phyloP scores from a whole-genome alignment of 1,284 basidiomycete species.

The Sporisorium graminicola region DNA sequence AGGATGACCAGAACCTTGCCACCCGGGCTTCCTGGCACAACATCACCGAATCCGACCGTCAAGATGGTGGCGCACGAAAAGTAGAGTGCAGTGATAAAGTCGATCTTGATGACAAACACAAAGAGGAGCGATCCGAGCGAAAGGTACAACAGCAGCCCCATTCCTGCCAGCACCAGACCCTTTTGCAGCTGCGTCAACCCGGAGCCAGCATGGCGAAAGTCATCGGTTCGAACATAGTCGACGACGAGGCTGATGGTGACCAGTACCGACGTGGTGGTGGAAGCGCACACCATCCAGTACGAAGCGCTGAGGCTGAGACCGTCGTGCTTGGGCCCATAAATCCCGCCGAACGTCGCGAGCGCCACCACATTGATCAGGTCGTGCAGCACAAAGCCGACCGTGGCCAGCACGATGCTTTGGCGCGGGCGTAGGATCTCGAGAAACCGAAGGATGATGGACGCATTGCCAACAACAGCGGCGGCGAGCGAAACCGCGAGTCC shows the following conservation, averaged over 20 bases:
- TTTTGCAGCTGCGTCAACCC: conserved; percentile 85
- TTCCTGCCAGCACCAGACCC: conserved; percentile 79
- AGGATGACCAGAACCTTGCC: conserved; percentile 59
- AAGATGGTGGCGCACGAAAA: conserved; percentile 77
- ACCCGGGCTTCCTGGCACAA: conserved; percentile 76
- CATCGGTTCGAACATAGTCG: conserved; percentile 74
- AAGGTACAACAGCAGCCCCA: conserved; percentile 75
- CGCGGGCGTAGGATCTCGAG: conserved; percentile 72
- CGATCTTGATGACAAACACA: conserved; percentile 40
- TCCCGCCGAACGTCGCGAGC: conserved; percentile 77
- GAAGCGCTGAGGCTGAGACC: conserved; percentile 74
- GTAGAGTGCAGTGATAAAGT: conserved; percentile 75
- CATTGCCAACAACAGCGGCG: conserved; percentile 79
- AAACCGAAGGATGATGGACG: conserved; percentile 79
- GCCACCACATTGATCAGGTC: conserved; percentile 79
- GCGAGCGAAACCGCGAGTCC: conserved; percentile 78
- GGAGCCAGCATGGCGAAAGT: conserved; percentile 77
- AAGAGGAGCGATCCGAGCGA: conserved; percentile 71
- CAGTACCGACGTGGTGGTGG: conserved; percentile 77
- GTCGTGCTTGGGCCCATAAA: conserved; percentile 74
- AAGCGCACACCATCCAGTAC: conserved; percentile 85
- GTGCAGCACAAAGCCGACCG: conserved; percentile 74
- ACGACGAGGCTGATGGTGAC: conserved; percentile 79
- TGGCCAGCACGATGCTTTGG: conserved; percentile 76
- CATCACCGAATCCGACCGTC: conserved; percentile 82